Conservation (phyloP, 1,139 yeast genomes). For the Pichia sp. region DNA sequence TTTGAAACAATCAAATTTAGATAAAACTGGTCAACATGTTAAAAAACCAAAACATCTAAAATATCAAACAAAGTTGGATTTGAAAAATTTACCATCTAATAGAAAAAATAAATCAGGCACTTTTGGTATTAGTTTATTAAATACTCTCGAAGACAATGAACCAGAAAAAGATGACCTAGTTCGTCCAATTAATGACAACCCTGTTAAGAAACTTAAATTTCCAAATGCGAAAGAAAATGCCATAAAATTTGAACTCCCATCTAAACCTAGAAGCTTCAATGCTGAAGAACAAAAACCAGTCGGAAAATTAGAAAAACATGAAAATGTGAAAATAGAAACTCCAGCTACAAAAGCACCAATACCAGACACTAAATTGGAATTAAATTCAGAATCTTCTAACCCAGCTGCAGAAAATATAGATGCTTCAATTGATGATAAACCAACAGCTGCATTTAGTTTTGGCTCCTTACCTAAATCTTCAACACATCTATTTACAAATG, state of each 20-base stretch:
- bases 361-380: neutral
- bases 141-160: constrained; percentile 19
- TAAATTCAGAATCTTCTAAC: neutral
- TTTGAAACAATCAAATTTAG: constrained; percentile 16
- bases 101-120: constrained; percentile 24
- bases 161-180: constrained; percentile 9
- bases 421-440: neutral
- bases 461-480: neutral
- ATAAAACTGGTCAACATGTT: constrained; percentile 3
- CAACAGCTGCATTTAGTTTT: neutral
- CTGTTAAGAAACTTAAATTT: constrained; percentile 20
- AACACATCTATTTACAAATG: neutral
- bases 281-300: constrained; percentile 6
- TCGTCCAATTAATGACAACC: constrained; percentile 17
- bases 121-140: constrained; percentile 20
- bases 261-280: constrained; percentile 19
- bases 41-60: constrained; percentile 2
- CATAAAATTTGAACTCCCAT: constrained; percentile 16
- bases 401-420: neutral
- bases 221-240: constrained; percentile 8
- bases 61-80: neutral
- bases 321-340: neutral
- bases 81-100: constrained; percentile 16
- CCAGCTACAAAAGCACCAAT: neutral
- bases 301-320: neutral